A percentile compares a stretch with the other conserved stretches of the same genome.
Evolutionary conservation across 257 asterid genomes (phyloP).

Genomic region (Voacanga thouarsii): DNA sequence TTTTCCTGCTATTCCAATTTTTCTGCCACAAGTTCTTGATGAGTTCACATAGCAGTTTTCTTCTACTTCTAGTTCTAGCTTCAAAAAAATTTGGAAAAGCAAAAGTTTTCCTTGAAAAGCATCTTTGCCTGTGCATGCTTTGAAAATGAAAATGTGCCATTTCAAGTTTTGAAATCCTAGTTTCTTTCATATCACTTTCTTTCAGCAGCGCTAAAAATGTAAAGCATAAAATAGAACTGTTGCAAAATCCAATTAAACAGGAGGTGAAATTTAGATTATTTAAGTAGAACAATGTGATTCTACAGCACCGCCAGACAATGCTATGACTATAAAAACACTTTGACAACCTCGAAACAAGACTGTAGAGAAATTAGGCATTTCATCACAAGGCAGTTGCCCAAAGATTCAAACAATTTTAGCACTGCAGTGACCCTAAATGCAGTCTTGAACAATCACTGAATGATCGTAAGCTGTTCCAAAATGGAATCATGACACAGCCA

Average conservation of each 20-base stretch:
- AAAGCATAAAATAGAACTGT: neutral
- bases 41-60: neutral
- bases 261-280: neutral
- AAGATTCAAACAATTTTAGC: neutral
- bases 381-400: neutral
- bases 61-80: neutral
- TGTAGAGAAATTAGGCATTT: neutral
- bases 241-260: neutral
- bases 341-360: neutral
- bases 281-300: neutral
- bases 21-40: neutral
- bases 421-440: neutral
- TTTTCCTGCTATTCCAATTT: neutral
- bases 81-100: neutral
- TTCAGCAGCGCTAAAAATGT: neutral
- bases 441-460: slow-evolving; percentile 1
- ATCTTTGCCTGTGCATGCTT: neutral
- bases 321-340: neutral
- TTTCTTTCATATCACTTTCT: neutral
- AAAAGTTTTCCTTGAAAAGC: neutral
- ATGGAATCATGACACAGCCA: neutral
- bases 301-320: neutral
- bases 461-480: neutral
- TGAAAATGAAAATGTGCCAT: neutral
- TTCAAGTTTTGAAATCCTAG: neutral